Evolutionary conservation across 495 filamentous ascomycete genomes (phyloP), one percentile per base, ranked within the genome.

Genomic region (Hypomontagnella monticulosa): DNA sequence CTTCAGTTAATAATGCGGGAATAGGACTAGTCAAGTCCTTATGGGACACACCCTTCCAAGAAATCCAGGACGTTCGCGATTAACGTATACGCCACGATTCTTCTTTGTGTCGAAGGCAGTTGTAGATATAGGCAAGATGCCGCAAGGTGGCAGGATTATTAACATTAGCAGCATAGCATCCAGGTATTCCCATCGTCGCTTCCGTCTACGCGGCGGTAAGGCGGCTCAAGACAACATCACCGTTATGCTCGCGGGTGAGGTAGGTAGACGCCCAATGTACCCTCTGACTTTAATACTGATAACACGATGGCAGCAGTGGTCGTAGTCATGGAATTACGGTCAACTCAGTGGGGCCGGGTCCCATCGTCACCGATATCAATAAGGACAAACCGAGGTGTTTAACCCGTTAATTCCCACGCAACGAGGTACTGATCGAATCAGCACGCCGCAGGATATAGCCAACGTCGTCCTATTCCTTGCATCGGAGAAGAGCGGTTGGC

Each of bases 401-500:
- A 30, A 50, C 4, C 20, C 20, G 8, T 32, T 49, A 9, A 36
- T 52, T 11, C 19, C 4, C 9, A 12, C n/a, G 41, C 67, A 57
- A 50, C 52, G 46, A 30, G 46, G 41, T 6, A 18, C 15, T 4
- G 42, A 40, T 46, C 66, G 74, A 4, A 61, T 63, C 2, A 78
- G 75, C 0, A 74, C 40, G 1, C 65, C 72, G 0, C 67, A 75
- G 36, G 80, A 85, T 70, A 72, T 85, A 55, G 81, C 76, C 12
- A 81, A 83, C 66, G 75, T 76, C 8, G 80, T 80, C 16, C 49
- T 79, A 15, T 66, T 84, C n/a, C 41, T 85, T 8, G 76, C 73
- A 9, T 76, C 73, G 9, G 83, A 84, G 70, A 78, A 81, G 66
- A 79, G 76, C 41, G 69, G 79, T 6, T 84, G 81, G 83, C 73